Percentiles rank a stretch among this genome's conserved stretches.
phyloP scores from a whole-genome alignment of 164 flowering plant species.

The Macadamia tetraphylla region DNA sequence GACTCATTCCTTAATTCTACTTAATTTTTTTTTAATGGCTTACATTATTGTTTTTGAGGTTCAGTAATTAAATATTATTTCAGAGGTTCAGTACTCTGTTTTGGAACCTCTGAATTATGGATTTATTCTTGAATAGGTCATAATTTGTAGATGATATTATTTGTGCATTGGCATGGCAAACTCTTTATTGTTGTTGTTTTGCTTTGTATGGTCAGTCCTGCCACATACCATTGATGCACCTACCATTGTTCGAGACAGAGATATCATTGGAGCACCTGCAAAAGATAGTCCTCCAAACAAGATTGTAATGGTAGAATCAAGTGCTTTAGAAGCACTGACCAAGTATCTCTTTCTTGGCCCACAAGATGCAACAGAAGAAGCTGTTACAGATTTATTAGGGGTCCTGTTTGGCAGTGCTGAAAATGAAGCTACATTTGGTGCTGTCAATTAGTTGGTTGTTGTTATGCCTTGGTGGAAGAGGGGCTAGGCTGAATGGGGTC shows the following conservation, averaged over 20 bases:
- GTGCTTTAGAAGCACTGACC: slow-evolving; percentile 85
- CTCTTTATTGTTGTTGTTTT: background rate
- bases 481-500: slow-evolving; percentile 36
- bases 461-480: slow-evolving; percentile 96
- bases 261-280: slow-evolving; percentile 76
- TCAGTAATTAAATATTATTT: background rate
- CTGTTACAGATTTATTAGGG: slow-evolving; percentile 86
- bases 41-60: too few relatives aligned
- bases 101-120: background rate
- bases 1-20: too few relatives aligned
- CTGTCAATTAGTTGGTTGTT: slow-evolving; percentile 92
- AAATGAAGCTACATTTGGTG: slow-evolving; percentile 87
- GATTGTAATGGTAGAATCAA: slow-evolving; percentile 92
- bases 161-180: background rate
- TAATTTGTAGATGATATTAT: background rate
- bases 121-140: background rate
- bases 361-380: slow-evolving; percentile 95
- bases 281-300: slow-evolving; percentile 76
- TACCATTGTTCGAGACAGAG: slow-evolving; percentile 80
- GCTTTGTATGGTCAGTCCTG: background rate
- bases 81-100: background rate
- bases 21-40: too few relatives aligned
- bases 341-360: slow-evolving; percentile 97
- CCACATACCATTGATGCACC: slow-evolving; percentile 1
- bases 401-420: slow-evolving; percentile 79